phyloP scores from a whole-genome alignment of 73 alveolate genomes.

The Loxodes magnus region DNA sequence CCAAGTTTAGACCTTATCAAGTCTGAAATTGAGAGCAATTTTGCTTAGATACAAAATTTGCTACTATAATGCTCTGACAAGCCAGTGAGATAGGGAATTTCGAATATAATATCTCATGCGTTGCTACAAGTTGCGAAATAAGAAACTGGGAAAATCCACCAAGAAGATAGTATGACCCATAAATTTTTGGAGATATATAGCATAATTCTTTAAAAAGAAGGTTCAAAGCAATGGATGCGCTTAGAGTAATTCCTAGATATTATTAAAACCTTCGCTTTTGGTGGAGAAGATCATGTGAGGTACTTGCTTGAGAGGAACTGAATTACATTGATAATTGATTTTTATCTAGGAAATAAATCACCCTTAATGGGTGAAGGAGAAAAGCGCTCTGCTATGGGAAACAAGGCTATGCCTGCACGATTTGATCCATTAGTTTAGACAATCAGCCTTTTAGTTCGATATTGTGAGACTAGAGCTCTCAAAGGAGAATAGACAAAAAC shows the following conservation, averaged over 20 bases:
- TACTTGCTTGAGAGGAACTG: constrained; percentile 15
- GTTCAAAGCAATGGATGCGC: constrained; percentile 61
- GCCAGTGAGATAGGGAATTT: too few relatives aligned
- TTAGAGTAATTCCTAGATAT: constrained; percentile 51
- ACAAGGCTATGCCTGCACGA: constrained; percentile 4
- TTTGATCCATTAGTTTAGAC: constrained; percentile 5
- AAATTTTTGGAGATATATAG: constrained; percentile 6
- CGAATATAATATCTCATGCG: too few relatives aligned
- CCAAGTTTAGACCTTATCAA: too few relatives aligned
- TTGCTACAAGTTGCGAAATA: too few relatives aligned
- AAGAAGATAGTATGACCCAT: background rate
- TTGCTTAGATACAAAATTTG: constrained; percentile 11
- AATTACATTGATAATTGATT: constrained; percentile 33
- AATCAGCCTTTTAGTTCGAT: background rate
- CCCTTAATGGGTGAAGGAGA: constrained; percentile 17
- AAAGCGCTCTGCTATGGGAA: constrained; percentile 7
- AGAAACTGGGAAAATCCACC: background rate
- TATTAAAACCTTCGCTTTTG: constrained; percentile 23
- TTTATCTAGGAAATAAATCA: constrained; percentile 32
- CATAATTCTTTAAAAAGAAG: constrained; percentile 26
- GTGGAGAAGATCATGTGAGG: constrained; percentile 17
- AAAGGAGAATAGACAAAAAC: too few relatives aligned
- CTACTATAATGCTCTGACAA: background rate
- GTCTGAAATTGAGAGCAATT: too few relatives aligned
- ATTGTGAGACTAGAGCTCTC: background rate